Base-by-base conservation (phyloP, 169 alveolate species). In the Eimeria maxima region DNA sequence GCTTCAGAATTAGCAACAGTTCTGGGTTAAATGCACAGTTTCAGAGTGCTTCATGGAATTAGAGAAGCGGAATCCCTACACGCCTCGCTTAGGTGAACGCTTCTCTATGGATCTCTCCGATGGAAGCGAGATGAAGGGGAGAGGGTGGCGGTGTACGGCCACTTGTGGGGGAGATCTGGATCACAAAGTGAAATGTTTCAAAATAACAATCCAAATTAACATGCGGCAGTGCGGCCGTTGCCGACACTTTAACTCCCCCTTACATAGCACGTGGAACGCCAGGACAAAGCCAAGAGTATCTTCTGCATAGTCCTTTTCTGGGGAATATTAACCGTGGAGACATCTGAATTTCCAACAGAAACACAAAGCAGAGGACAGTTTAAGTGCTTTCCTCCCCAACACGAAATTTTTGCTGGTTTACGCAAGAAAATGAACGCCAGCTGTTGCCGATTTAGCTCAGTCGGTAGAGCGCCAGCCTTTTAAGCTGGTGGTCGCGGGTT, bases 391-490 rank as follows among this genome's bases (percentile, higher is more conserved):
- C 63, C 63, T 53, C 2, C 22, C 1, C 11, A 53, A 24, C 27
- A 11, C 11, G 20, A 18, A 4, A 16, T 60, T 16, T 0, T 2
- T 67, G 18, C 76, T 13, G 76, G 24, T 69, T 11, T 69, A 69
- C 8, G n/a, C 24, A 69, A 67, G 76, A n/a, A 67, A 69, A 1
- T 7, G 16, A 38, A 7, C 42, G 44, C 11, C 27, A 57, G n/a
- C 3, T 13, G 20, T 24, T 24, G 99, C 99, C 98, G 95, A 98
- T 98, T 97, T 99, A 98, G 99, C 99, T 99, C 99, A 99, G 99
- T 98, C 99, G 99, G 99, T 99, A 99, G 99, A 99, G 99, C 99
- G 99, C 99, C 99, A 98, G 99, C 99, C 99, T 99, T 99, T 99
- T 99, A 99, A 99, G 99, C 99, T 99, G 99, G 99, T 99, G 99